Conservation (phyloP, 768 basidiomycete species). For the Phaeotremella fagi region DNA sequence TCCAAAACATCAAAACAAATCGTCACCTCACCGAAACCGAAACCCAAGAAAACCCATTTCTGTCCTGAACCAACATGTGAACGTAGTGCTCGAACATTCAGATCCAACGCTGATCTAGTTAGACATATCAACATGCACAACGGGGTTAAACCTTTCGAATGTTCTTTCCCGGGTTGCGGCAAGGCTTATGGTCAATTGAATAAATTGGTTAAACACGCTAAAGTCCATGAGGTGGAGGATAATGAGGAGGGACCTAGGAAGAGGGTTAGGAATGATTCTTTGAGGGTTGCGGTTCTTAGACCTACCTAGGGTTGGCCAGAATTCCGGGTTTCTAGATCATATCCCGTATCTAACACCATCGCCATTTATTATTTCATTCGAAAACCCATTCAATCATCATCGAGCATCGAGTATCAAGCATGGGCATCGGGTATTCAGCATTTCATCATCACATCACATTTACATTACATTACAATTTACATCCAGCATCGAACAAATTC, state of each 20-base stretch:
- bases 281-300: background rate
- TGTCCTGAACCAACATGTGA: background rate
- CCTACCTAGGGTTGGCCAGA: background rate
- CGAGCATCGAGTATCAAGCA: too few relatives aligned
- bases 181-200: background rate
- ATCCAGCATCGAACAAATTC: too few relatives aligned
- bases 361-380: too few relatives aligned
- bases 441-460: too few relatives aligned
- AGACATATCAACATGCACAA: background rate
- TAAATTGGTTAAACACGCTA: background rate
- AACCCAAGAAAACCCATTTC: background rate
- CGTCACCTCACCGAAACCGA: too few relatives aligned
- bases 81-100: background rate
- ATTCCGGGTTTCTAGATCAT: too few relatives aligned
- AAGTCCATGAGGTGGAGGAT: background rate
- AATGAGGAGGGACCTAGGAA: background rate
- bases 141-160: background rate
- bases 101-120: background rate
- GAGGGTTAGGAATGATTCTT: background rate
- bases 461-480: too few relatives aligned
- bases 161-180: background rate
- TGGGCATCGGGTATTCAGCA: too few relatives aligned
- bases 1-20: background rate
- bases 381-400: too few relatives aligned
- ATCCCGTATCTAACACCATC: too few relatives aligned